Conservation (phyloP, 2,329 filamentous ascomycete genomes). For the Ophiostoma sp. region DNA sequence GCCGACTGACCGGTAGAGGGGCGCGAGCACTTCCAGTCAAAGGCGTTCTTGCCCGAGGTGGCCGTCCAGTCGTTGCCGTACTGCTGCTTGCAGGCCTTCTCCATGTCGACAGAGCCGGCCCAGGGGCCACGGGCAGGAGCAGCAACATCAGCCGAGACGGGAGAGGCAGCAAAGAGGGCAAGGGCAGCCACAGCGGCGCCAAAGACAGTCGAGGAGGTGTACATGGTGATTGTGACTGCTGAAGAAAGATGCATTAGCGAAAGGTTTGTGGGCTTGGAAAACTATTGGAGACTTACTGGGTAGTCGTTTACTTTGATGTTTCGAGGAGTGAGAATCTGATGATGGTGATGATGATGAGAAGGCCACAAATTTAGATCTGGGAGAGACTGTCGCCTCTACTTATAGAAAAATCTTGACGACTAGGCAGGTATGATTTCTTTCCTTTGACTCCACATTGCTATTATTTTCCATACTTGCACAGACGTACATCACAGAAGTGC, state of each 20-base stretch:
- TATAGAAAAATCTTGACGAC: not conserved
- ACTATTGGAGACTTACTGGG: not conserved
- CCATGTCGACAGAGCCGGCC: not conserved
- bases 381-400: not conserved
- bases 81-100: not conserved
- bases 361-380: not conserved
- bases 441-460: not conserved
- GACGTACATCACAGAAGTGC: not conserved
- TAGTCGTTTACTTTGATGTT: not conserved
- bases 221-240: not conserved
- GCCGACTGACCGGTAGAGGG: not conserved
- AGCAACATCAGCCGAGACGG: not conserved
- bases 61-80: not conserved
- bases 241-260: not conserved
- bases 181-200: not conserved
- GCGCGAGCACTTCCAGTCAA: slow-evolving; percentile 1
- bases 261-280: not conserved
- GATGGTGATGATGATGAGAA: not conserved
- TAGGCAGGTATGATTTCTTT: not conserved
- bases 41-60: not conserved
- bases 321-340: not conserved
- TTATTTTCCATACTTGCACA: not conserved
- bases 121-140: not conserved
- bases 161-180: not conserved
- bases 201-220: not conserved